Evolutionary conservation across 768 basidiomycete species (phyloP), one percentile per base, ranked within the genome.

Genomic region (Cyclocybe cylindracea): DNA sequence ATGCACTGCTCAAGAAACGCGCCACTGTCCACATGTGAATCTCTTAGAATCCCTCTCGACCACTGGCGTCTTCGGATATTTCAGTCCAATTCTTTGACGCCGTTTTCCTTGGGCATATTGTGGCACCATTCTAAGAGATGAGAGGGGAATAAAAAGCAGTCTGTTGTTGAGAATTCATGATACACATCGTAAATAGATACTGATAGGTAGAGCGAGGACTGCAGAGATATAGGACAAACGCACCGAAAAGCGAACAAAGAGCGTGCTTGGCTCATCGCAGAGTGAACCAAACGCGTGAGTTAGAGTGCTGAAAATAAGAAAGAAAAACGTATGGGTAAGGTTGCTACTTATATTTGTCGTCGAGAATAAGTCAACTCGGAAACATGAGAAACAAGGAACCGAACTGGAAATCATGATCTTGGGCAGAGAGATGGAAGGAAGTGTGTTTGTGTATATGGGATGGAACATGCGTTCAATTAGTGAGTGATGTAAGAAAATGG

Each of bases 181-280:
- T 42, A 43, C 41, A 43, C 49, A 35, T 44, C 49, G 41, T 50
- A 36, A 35, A 43, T 19, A 42, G 19, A 39, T 19, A 24, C 24
- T 24, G 24, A 39, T n/a, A 34, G 32, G 32, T 14, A 47, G 2
- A 33, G 46, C 29, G 36, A 34, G 34, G 11, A 47, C 7, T 29
- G 29, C 31, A 37, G 7, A 32, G 44, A 52, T 37, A 46, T 45
- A 32, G 13, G 24, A 37, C 24, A 35, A 16, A 11, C 46, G 39
- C 36, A 14, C 13, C 40, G 39, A 39, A 29, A 32, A 31, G 19
- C 31, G n/a, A 38, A 39, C n/a, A 40, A 11, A 33, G 6, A 5
- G 31, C 13, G 24, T 16, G 19, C 18, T 36, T 19, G 24, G 14
- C 5, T 16, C 32, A 47, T n/a, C 32, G 36, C 31, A 18, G 14